phyloP scores from a whole-genome alignment of 169 alveolate genomes.

The Plasmodium ovale region DNA sequence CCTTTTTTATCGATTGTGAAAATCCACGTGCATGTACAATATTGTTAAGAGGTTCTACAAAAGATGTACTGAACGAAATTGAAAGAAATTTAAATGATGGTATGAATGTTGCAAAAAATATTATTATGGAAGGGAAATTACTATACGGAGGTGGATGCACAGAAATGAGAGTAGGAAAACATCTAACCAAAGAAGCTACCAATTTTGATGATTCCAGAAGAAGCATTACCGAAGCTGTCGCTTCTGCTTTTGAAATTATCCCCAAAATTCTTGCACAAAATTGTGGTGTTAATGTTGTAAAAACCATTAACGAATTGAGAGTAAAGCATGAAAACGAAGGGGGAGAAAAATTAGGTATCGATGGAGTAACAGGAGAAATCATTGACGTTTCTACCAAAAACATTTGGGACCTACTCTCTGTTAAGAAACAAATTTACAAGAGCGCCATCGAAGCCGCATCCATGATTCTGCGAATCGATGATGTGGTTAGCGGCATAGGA shows the following conservation, averaged over 20 bases:
- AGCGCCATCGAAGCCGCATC: slow-evolving; percentile 97
- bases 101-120: slow-evolving; percentile 97
- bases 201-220: slow-evolving; percentile 44
- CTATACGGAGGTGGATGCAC: slow-evolving; percentile 99
- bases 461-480: slow-evolving; percentile 97
- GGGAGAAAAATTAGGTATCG: slow-evolving; percentile 90
- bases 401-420: slow-evolving; percentile 96
- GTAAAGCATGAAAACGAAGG: slow-evolving; percentile 87
- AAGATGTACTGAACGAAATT: slow-evolving; percentile 98
- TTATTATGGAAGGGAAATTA: slow-evolving; percentile 95
- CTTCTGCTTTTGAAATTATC: slow-evolving; percentile 97
- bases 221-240: slow-evolving; percentile 97
- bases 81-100: slow-evolving; percentile 99
- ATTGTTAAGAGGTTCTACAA: slow-evolving; percentile 98
- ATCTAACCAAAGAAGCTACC: slow-evolving; percentile 89
- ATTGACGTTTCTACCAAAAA: slow-evolving; percentile 90
- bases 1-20: slow-evolving; percentile 90
- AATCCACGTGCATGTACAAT: slow-evolving; percentile 98
- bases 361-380: slow-evolving; percentile 95
- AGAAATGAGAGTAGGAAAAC: slow-evolving; percentile 97
- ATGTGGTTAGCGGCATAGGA: slow-evolving; percentile 95
- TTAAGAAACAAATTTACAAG: slow-evolving; percentile 95
- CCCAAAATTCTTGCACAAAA: slow-evolving; percentile 99
- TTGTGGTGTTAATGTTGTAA: slow-evolving; percentile 98
- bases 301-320: slow-evolving; percentile 93